A percentile compares a stretch with the other conserved stretches of the same genome.
These are phyloP conservation scores for Panus rudis DNA, from an alignment of 768 basidiomycete genomes.

Conservation along the genomic window DNA sequence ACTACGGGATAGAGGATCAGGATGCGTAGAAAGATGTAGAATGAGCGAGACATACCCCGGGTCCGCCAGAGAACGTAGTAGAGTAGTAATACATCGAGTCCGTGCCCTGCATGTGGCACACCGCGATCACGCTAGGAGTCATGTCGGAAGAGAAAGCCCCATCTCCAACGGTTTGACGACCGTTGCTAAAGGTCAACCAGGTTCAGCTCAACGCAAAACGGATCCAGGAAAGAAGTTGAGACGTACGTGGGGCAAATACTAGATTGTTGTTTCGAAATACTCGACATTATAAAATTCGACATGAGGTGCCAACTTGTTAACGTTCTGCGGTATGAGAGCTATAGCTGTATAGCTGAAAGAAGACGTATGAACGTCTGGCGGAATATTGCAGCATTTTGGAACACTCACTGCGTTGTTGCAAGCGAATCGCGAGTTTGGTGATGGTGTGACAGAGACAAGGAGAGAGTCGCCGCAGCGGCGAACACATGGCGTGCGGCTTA, in stretches of 20 bases:
- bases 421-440: too few species aligned
- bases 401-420: too few species aligned
- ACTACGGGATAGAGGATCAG: slow-evolving; percentile 36
- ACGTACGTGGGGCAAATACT: slow-evolving; percentile 92
- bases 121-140: slow-evolving; percentile 75
- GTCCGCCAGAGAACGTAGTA: slow-evolving; percentile 91
- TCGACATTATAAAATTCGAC: slow-evolving; percentile 69
- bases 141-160: slow-evolving; percentile 77
- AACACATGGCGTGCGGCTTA: too few species aligned
- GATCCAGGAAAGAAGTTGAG: slow-evolving; percentile 11
- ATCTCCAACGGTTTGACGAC: slow-evolving; percentile 95
- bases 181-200: slow-evolving; percentile 66
- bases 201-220: not conserved
- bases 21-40: not conserved
- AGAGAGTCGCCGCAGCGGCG: too few species aligned
- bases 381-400: too few species aligned
- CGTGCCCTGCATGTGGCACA: slow-evolving; percentile 77
- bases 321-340: not conserved
- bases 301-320: slow-evolving; percentile 80
- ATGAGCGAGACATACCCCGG: slow-evolving; percentile 53
- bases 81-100: slow-evolving; percentile 86
- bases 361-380: not conserved
- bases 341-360: not conserved
- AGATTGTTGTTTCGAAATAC: slow-evolving; percentile 72
- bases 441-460: too few species aligned